phyloP scores from a whole-genome alignment of 1,139 yeast species.

The Pichia sp. region DNA sequence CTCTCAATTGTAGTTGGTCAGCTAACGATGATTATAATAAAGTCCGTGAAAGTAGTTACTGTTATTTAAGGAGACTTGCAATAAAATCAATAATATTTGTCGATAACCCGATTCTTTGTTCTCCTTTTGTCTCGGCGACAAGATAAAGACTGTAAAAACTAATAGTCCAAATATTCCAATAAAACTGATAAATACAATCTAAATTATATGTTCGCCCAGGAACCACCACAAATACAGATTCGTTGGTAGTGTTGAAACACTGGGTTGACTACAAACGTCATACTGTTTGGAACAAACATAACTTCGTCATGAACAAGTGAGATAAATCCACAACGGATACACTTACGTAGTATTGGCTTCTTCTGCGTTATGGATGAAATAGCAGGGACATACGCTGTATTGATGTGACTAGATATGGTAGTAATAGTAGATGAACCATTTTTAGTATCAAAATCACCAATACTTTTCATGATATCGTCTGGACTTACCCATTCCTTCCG shows the following conservation, averaged over 20 bases:
- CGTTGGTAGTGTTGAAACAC: conserved; percentile 44
- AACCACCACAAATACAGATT: conserved; percentile 74
- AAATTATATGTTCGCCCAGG: conserved; percentile 44
- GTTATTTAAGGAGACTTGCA: too few species aligned
- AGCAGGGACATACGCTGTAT: conserved; percentile 28
- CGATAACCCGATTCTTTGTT: too few species aligned
- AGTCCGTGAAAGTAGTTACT: too few species aligned
- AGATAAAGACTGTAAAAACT: too few species aligned
- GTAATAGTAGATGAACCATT: conserved; percentile 5
- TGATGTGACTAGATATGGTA: conserved; percentile 37
- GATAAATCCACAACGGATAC: conserved; percentile 63
- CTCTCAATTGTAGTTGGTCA: too few species aligned
- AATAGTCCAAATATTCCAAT: too few species aligned
- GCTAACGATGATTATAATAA: too few species aligned
- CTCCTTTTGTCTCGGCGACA: too few species aligned
- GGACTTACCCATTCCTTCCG: conserved; percentile 25
- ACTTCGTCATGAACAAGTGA: conserved; percentile 42
- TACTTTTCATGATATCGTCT: conserved; percentile 18
- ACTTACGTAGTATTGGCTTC: conserved; percentile 34
- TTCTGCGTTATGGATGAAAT: conserved; percentile 14
- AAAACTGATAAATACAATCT: neutral
- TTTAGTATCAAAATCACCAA: conserved; percentile 3
- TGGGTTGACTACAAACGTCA: conserved; percentile 25
- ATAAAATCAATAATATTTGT: too few species aligned
- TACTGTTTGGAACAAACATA: conserved; percentile 20